A percentile compares a stretch with the other conserved stretches of the same genome.
Evolutionary conservation across 176 grass and related monocot species (phyloP).

Genomic region (Thalia dealbata): DNA sequence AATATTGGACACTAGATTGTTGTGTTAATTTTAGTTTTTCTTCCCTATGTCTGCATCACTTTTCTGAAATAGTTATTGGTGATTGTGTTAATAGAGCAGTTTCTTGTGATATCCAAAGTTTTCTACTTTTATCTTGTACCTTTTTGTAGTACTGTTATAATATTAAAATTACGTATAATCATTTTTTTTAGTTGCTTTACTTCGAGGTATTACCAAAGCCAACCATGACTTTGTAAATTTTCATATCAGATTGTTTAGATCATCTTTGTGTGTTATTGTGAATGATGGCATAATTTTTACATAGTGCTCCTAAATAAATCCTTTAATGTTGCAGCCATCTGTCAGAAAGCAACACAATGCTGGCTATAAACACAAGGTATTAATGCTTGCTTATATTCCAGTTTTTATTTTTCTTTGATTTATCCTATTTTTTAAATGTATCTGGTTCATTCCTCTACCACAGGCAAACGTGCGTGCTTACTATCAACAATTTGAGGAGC

Average conservation of each 20-base stretch:
- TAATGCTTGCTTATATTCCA: constrained; percentile 15
- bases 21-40: too few species aligned
- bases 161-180: too few species aligned
- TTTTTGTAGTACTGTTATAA: too few species aligned
- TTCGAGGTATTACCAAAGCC: too few species aligned
- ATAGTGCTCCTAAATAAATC: background rate
- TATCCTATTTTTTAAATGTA: background rate
- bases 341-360: constrained; percentile 94
- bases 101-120: too few species aligned
- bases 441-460: background rate
- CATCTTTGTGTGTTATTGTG: background rate
- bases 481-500: constrained; percentile 98
- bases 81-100: too few species aligned
- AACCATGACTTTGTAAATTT: background rate
- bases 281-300: background rate
- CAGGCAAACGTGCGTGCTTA: constrained; percentile 93
- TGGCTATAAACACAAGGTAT: constrained; percentile 97
- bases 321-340: constrained; percentile 65
- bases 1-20: too few species aligned
- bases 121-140: too few species aligned
- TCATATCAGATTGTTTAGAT: background rate
- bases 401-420: background rate
- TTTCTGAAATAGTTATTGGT: too few species aligned
- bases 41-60: too few species aligned
- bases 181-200: too few species aligned